Evolutionary conservation across 495 filamentous ascomycete species (phyloP), one percentile per base, ranked within the genome.

Genomic region (Sphaerosporella brunnea): DNA sequence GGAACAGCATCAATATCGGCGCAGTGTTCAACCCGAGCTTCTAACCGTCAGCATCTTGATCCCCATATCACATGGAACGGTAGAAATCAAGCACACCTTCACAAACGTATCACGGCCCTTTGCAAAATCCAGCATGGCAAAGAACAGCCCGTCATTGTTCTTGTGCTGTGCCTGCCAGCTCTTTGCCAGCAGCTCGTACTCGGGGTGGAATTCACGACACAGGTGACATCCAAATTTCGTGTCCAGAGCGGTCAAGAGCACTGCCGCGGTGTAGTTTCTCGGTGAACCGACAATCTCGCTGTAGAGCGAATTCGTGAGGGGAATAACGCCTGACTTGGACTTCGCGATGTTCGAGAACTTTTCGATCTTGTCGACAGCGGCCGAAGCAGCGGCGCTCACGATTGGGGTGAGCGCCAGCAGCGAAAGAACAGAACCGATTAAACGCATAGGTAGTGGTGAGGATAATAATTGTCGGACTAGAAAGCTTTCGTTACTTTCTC

Each of bases 1-100:
- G 83, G 70, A 93, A 96, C 40, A 94, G 60, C 30, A 88, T 70
- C 19, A 99, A 69, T 24, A 96, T 77, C 1, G 90, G 90, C 13
- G 92, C 90, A 30, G 90, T 93, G 77, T 94, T 88, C 32, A 99
- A 75, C 67, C 83, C 80, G 44, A 95, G 70, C 88, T 96, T 40
- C 47, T 47, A 3, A 28, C 19, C 10, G 28, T 13, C 28, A 32
- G 5, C 28, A 5, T 32, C 28, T 32, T 32, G 28, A 32, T 5
- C 5, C 28, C 28, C 5, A 23, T 20, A 40, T n/a, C n/a, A n/a
- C n/a, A n/a, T n/a, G n/a, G n/a, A n/a, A n/a, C n/a, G n/a, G 11
- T 30, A 24, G 15, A 42, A 18, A 13, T 32, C 13, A 2, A 25
- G 45, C 69, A 55, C 71, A 95, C 88, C 64, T 81, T 82, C 67